Evolutionary conservation across 2,329 filamentous ascomycete species (phyloP), one percentile per base, ranked within the genome.

Genomic region (Exophiala aquamarina): DNA sequence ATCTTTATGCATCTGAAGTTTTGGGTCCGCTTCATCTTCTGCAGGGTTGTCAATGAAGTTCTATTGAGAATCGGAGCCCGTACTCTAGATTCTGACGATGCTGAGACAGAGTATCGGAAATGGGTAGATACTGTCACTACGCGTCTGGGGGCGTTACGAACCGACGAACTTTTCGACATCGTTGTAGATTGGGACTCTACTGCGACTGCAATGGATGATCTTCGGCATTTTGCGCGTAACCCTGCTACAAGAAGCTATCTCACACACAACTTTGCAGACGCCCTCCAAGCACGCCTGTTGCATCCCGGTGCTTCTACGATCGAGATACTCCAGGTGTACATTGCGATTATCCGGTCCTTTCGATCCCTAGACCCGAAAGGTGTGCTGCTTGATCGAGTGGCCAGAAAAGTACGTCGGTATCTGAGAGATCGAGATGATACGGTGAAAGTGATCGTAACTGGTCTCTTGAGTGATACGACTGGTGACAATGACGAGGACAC

Each of bases 301-400:
- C 81, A 84, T 58, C 78, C 81, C 3, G 83, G 82, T 7, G 80
- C 81, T 2, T 83, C 81, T 8, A 86, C 83, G 0, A 77, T 79
- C 1, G 77, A 85, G 48, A 83, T 87, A 2, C 65, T 87, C n/a
- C 78, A 82, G 52, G 67, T 84, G 6, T 87, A 87, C 62, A 83
- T 86, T 49, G 82, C 76, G 3, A 78, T 85, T 18, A 86, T 86
- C 45, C 77, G 79, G 29, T 76, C 79, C 0, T 86, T 86, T 55
- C 76, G 78, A 40, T 68, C 78, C 14, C 67, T 87, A 11, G 83
- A 86, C 51, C 75, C 82, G 0, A 81, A 81, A 50, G 83, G 82
- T 2, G 82, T 86, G 3, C 67, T 86, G 9, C 72, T 87, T 1
- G 82, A 85, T 56, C 77, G 82, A n/a, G 78, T 86, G 32, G 79